phyloP scores from a whole-genome alignment of 768 basidiomycete species.

The Collybiopsis luxurians region DNA sequence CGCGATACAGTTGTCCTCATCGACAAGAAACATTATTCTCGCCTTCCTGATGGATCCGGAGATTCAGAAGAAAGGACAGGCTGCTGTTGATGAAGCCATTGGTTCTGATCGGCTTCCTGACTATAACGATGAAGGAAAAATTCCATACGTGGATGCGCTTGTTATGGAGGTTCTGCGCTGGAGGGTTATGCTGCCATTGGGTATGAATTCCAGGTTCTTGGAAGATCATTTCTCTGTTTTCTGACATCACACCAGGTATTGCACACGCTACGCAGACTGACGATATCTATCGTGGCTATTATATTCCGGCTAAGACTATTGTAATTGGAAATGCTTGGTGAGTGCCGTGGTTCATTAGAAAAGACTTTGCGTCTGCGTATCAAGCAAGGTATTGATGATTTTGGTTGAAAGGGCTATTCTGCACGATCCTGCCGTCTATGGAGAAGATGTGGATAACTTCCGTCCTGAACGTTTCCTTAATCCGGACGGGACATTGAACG shows the following conservation, averaged over 20 bases:
- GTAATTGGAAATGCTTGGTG: neutral
- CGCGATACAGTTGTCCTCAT: conserved; percentile 19
- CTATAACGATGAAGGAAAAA: conserved; percentile 21
- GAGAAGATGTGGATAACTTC: conserved; percentile 24
- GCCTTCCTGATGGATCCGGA: conserved; percentile 26
- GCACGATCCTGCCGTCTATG: conserved; percentile 18
- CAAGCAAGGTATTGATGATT: neutral
- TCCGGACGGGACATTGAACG: neutral
- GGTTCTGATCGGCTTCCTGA: conserved; percentile 25
- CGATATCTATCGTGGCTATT: conserved; percentile 32
- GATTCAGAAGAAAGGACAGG: conserved; percentile 24
- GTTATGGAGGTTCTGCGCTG: conserved; percentile 30
- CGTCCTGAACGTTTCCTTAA: conserved; percentile 25
- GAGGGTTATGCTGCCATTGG: conserved; percentile 21
- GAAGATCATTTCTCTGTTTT: neutral
- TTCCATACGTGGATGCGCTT: conserved; percentile 33
- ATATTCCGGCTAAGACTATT: conserved; percentile 6
- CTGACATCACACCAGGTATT: conserved; percentile 18
- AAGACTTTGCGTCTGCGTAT: too few species aligned
- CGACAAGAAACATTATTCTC: conserved; percentile 23
- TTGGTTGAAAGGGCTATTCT: conserved; percentile 13
- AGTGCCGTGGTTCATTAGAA: neutral
- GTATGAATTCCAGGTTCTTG: conserved; percentile 10
- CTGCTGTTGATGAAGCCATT: conserved; percentile 28
- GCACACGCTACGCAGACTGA: conserved; percentile 28